Evolutionary conservation across 106 monocot species (phyloP), one percentile per base, ranked within the genome.

Genomic region (Dendrobium catenatum): DNA sequence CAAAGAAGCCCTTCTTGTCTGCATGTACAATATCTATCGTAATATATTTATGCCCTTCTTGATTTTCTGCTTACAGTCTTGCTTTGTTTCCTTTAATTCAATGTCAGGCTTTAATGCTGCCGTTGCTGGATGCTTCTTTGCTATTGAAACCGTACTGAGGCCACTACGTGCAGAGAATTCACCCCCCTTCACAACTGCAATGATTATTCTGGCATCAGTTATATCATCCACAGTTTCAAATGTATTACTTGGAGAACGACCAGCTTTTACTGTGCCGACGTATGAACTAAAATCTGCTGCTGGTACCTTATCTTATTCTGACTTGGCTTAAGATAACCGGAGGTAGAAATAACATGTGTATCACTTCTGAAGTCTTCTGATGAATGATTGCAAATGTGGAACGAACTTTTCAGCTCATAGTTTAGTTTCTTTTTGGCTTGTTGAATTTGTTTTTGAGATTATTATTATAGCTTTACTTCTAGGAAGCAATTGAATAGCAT

Each of bases 281-380:
- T 96, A 96, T 87, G 96, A 96, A 85, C 91, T 96, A 75, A 96
- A 96, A 93, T 96, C 96, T 90, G 96, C 93, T 87, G 99, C 99
- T 58, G 99, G 99, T 99, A 99, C 88, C 83, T 94, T 84, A 89
- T 90, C 88, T 82, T 79, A 83, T 90, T 89, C 90, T 78, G 59
- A 54, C 82, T 46, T 79, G 74, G 15, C 51, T 83, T 78, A 76
- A 56, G 67, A 43, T 78, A 75, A 42, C 42, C 68, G 67, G 54
- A 19, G 55, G 77, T 79, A 19, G 51, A 73, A 75, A 73, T 73
- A 48, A 27, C 41, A 74, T n/a, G 16, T 74, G 20, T 61, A 5
- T 44, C 42, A 74, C n/a, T 20, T 18, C 70, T 70, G 70, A 70
- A 29, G 13, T 70, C 10, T 13, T 70, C 16, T 70, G 70, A 70